A percentile compares a stretch with the other conserved stretches of the same genome.
Evolutionary conservation across 441 rosid species (phyloP).

Genomic region (Eruca vesicaria): DNA sequence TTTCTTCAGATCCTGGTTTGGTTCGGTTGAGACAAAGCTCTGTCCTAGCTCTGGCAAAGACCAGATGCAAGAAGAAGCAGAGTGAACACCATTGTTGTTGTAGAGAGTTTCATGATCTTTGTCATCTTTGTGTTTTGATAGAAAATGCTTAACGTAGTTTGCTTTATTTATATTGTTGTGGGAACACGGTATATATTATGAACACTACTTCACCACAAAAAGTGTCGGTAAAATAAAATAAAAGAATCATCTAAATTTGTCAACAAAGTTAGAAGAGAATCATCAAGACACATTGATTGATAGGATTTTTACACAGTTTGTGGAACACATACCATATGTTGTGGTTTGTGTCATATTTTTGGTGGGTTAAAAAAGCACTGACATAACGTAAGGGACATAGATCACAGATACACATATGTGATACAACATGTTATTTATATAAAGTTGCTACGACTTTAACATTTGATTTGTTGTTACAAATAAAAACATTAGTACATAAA

Average conservation of each 20-base stretch:
- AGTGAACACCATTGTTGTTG: neutral
- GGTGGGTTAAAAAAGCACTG: too few relatives aligned
- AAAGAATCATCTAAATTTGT: neutral
- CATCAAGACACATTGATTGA: neutral
- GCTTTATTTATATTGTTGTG: neutral
- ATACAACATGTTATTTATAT: too few relatives aligned
- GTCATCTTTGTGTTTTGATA: neutral
- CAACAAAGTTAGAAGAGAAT: neutral
- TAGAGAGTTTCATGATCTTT: neutral
- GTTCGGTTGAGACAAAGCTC: neutral
- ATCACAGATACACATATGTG: too few relatives aligned
- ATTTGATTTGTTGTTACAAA: too few relatives aligned
- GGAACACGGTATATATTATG: too few relatives aligned
- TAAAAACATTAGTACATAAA: too few relatives aligned
- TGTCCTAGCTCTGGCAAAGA: neutral
- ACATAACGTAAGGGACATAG: too few relatives aligned
- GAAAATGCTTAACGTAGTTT: neutral
- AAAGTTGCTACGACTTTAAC: too few relatives aligned
- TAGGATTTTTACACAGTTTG: neutral
- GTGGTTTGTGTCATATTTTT: too few relatives aligned
- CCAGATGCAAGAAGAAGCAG: neutral
- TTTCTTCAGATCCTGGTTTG: neutral
- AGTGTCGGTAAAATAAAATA: too few relatives aligned
- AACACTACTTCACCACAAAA: too few relatives aligned
- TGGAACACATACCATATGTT: too few relatives aligned